Evolutionary conservation across 2,329 filamentous ascomycete species (phyloP).

Genomic region (Sclerotinia subarctica): DNA sequence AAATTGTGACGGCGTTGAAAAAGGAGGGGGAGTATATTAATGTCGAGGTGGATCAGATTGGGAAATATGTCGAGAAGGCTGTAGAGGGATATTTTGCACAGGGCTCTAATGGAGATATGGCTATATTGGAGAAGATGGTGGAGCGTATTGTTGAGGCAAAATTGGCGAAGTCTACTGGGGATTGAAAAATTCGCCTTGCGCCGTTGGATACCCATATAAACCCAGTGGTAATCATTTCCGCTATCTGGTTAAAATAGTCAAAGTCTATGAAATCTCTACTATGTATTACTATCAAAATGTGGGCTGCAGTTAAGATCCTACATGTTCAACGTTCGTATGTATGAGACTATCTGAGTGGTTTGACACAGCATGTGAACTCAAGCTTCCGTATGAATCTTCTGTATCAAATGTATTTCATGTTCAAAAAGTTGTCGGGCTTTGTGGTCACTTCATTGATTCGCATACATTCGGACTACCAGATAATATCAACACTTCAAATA

Average conservation of each 20-base stretch:
- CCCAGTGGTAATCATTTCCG: neutral
- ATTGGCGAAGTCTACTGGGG: constrained; percentile 39
- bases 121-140: constrained; percentile 68
- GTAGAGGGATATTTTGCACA: constrained; percentile 74
- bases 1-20: constrained; percentile 56
- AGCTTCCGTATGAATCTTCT: neutral
- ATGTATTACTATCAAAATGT: neutral
- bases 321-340: no score
- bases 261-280: neutral
- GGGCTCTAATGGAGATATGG: constrained; percentile 49
- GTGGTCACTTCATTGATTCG: no score
- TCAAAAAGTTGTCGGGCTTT: no score
- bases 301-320: neutral
- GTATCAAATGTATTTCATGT: neutral
- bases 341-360: neutral
- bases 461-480: no score
- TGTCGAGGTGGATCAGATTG: constrained; percentile 48
- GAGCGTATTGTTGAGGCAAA: constrained; percentile 71
- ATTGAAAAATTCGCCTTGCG: neutral
- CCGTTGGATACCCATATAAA: neutral
- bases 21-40: constrained; percentile 40
- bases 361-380: neutral
- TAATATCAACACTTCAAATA: no score
- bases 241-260: neutral
- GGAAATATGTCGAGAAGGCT: constrained; percentile 87